Base-by-base conservation (phyloP, 164 flowering plant genomes). In the Magnolia officinalis region DNA sequence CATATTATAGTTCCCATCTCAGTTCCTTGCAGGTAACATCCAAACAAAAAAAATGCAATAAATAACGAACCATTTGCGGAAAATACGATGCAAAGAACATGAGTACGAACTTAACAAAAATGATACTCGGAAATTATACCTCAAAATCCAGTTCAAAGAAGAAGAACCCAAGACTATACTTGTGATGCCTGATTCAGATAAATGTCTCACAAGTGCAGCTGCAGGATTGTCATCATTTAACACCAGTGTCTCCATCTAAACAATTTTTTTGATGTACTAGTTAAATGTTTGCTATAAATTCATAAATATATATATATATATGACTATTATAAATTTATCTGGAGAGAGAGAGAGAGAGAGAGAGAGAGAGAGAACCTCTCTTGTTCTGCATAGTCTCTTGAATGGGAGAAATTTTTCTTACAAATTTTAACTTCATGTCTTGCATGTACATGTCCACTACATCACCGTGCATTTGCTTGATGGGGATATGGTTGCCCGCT, bases 191-290 rank as follows among this genome's bases (percentile, higher is more conserved):
- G 87, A 79, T 50, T 88, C 86, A 77, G 88, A 83, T 11, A 86
- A 70, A 71, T 86, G 90, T 72, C 82, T 84, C 31, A 89, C 63
- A 76, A 95, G 97, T 14, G 85, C 94, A 72, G 78, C 69, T 11
- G 95, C 90, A 70, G 94, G 91, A 80, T 91, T 81, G 50, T 87
- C 89, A 81, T 89, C 94, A 75, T 90, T 94, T 71, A 95, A 80
- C 70, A 95, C 76, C 87, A 90, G 63, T 26, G 89, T 89, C 83
- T 91, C 97, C 73, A 92, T 78, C 97, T 91, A 78, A 58, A 78
- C 29, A 50, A 8, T 8, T 51, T 61, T 61, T 61, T 65, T 19
- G 21, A 65, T 9, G 11, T 21, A 2, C 21, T 11, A n/a, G 7
- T 65, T 65, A 24, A 65, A 26, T 10, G 14, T 65, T 65, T 23